These are phyloP conservation scores for Botrytis medusae DNA, from an alignment of 2,329 filamentous ascomycete species.

Conservation along the genomic window DNA sequence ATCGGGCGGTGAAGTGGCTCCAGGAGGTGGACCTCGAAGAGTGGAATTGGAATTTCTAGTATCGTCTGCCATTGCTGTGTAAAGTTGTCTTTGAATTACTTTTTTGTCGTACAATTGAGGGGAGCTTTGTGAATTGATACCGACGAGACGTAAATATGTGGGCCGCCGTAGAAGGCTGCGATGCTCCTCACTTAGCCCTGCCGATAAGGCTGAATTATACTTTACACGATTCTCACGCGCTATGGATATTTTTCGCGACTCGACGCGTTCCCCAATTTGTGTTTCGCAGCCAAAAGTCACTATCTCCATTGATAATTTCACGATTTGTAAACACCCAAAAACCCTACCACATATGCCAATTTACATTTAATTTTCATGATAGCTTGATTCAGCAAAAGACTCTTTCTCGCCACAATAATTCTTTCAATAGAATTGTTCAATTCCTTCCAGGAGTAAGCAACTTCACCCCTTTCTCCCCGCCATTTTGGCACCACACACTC, in stretches of 20 bases:
- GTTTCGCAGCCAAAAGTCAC: constrained; percentile 1
- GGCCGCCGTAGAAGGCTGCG: constrained; percentile 17
- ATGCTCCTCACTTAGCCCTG: background rate
- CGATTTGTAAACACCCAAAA: constrained; percentile 10
- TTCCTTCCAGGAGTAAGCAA: constrained; percentile 18
- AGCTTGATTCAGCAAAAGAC: background rate
- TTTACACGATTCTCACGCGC: constrained; percentile 10
- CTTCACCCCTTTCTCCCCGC: background rate
- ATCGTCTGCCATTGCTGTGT: constrained; percentile 40
- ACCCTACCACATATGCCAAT: background rate
- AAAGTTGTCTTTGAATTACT: background rate
- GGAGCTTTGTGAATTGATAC: constrained; percentile 14
- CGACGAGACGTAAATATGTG: background rate
- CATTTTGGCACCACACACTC: constrained; percentile 16
- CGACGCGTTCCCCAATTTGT: constrained; percentile 13
- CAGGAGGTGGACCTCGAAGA: constrained; percentile 41
- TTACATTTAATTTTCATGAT: background rate
- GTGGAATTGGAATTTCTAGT: constrained; percentile 35
- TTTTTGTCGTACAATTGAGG: background rate
- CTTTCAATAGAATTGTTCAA: constrained; percentile 36
- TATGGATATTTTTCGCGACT: constrained; percentile 15
- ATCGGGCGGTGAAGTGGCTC: constrained; percentile 40
- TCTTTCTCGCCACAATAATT: constrained; percentile 25
- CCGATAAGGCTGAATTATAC: constrained; percentile 9
- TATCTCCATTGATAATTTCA: constrained; percentile 17